phyloP scores from a whole-genome alignment of 352 stramenopile species.

The Phytophthora lateralis region DNA sequence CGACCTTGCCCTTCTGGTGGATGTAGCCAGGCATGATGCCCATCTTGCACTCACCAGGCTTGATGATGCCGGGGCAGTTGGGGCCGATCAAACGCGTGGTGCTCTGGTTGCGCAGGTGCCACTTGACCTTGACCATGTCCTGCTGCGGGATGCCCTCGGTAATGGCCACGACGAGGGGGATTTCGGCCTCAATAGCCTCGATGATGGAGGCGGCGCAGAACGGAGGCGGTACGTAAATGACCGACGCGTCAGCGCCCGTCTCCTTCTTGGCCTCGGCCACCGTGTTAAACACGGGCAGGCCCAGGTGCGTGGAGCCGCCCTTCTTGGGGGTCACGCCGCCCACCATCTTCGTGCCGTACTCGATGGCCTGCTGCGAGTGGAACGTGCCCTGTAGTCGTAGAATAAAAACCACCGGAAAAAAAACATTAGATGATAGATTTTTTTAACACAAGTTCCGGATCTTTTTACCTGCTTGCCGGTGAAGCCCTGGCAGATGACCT shows the following conservation, averaged over 20 bases:
- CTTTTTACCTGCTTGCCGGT: constrained; percentile 97
- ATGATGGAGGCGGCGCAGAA: constrained; percentile 98
- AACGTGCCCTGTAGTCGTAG: constrained; percentile 93
- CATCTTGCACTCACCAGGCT: constrained; percentile 99
- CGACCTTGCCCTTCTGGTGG: constrained; percentile 98
- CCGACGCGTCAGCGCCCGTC: constrained; percentile 93
- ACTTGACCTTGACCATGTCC: constrained; percentile 99
- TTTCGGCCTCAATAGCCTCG: constrained; percentile 97
- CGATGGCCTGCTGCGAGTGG: constrained; percentile 98
- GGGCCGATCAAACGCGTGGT: constrained; percentile 98
- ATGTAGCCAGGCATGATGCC: constrained; percentile 99
- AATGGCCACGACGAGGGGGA: constrained; percentile 97
- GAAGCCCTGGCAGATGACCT: constrained; percentile 99
- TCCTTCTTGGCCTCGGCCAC: constrained; percentile 91
- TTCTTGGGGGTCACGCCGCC: constrained; percentile 99
- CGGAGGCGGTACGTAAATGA: constrained; percentile 99
- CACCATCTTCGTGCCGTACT: constrained; percentile 99
- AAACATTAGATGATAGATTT: constrained; percentile 3
- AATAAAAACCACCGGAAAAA: constrained; percentile 14
- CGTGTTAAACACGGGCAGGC: constrained; percentile 99
- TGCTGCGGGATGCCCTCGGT: constrained; percentile 99
- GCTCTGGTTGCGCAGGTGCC: constrained; percentile 92
- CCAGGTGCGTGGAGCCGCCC: constrained; percentile 96
- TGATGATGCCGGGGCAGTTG: constrained; percentile 99
- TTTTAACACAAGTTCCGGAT: constrained; percentile 10